Percentiles rank a stretch among this genome's conserved stretches.
Evolutionary conservation across 257 asterid genomes (phyloP).

Genomic region (Rauvolfia tetraphylla): DNA sequence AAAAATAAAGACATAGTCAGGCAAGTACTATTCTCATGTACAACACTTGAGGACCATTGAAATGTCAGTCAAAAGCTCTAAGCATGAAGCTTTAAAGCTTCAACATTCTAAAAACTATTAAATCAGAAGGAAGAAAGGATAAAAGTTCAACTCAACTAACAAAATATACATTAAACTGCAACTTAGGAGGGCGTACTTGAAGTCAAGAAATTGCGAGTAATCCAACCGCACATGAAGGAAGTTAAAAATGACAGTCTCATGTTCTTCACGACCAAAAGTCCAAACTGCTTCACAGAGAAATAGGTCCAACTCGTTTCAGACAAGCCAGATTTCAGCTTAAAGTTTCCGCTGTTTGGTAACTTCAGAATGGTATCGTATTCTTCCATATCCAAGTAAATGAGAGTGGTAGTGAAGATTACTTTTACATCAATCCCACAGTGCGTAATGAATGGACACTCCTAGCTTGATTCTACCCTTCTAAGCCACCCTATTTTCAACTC

Average conservation of each 20-base stretch:
- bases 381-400: neutral
- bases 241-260: neutral
- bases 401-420: neutral
- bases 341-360: neutral
- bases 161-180: neutral
- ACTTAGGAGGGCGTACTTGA: neutral
- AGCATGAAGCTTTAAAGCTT: neutral
- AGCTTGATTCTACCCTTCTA: neutral
- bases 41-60: neutral
- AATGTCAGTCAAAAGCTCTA: too few relatives aligned
- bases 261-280: neutral
- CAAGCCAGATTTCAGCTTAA: neutral
- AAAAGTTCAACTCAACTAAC: neutral
- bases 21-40: neutral
- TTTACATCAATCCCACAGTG: neutral
- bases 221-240: neutral
- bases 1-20: neutral
- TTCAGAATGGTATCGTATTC: neutral
- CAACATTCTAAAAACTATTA: neutral
- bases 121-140: neutral
- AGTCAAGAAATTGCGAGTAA: neutral
- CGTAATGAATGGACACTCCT: neutral
- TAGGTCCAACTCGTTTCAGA: neutral
- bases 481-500: neutral
- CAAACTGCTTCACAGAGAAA: neutral